Base-by-base conservation (phyloP, 495 filamentous ascomycete genomes). In the Tuber calosporum region DNA sequence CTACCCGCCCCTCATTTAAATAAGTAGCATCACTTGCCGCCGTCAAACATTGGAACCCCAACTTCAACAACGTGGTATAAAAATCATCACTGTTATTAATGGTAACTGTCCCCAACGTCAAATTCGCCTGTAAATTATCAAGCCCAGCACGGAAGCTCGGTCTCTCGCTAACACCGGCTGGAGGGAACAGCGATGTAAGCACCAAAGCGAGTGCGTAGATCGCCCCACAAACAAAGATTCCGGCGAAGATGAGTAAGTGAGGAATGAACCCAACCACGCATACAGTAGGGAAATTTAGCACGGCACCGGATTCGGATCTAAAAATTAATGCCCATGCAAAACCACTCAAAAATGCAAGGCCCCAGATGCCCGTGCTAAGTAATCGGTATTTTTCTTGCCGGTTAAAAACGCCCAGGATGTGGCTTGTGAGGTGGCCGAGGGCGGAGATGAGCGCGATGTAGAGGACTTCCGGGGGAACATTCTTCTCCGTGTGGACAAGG, bases 1-100 rank as follows among this genome's bases (percentile, higher is more conserved):
- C 88, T n/a, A 84, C 84, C 39, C 87, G 86, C 19, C 93, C 93
- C 83, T 98, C 95, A 70, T 97, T 94, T 34, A 99, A 86, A 80
- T 96, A 99, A 0, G 98, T 96, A 0, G 95, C 94, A 81, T 98
- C 93, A 74, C 92, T 96, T 0, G 96, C 95, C 76, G 94, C 93
- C 1, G 93, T 97, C 68, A 98, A 87, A 45, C 92, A 89, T 26
- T 88, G 87, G 77, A 97, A 98, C 0, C 95, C 95, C 42, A 91
- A 86, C 68, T 92, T 90, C 22, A 98, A 87, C 11, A 98, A 85
- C 0, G 93, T 90, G 0, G 92, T 96, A 81, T 97, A 99, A 82
- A 98, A 97, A 79, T 99, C 96, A 83, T 97, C 94, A 68, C 90
- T 87, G 86, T 90, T 88, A 26, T 89, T 90, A 66, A 99, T 86